Base-by-base conservation (phyloP, 2,329 filamentous ascomycete species). In the Arthrobotrys sinensis region DNA sequence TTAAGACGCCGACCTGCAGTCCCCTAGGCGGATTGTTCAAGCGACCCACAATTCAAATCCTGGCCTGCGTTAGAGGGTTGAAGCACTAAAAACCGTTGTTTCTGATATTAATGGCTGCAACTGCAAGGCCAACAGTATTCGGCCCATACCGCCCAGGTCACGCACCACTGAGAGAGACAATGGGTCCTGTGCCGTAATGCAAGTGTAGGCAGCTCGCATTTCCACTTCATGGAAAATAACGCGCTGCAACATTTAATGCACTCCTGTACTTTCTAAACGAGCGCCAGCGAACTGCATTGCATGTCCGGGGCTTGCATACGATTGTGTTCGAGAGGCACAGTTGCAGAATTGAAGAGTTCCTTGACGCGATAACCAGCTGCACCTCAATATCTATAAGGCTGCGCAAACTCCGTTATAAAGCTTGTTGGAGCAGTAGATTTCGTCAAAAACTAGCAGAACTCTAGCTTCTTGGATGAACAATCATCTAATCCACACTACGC, bases 371-470 rank as follows among this genome's bases (percentile, higher is more conserved):
- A 65, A 65, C 50, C 60, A 66, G 32, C 55, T 70, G 50, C 66
- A 71, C 32, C 40, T 77, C 73, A 77, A 77, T 77, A 77, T 77
- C 66, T 77, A 57, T 77, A 77, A 71, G 73, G 73, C 73, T 77
- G 73, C 66, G 43, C 57, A 65, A 60, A 46, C 53, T 60, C 52
- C 36, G 60, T 43, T 77, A 48, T 46, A 64, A 65, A 48, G 65
- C 60, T 40, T 70, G 48, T 21, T 77, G 50, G 28, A 50, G 43
- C 24, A 24, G 45, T 38, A 57, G 16, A 50, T 19, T 66, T 34
- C 32, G 53, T 48, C 46, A 40, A 53, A 53, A 16, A 36, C 21
- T 46, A 21, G 52, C 10, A 45, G 19, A 43, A 60, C n/a, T 43
- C 16, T 38, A 43, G 36, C 46, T 45, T 55, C 46, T 45, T 57